Evolutionary conservation across 1,284 basidiomycete genomes (phyloP), one percentile per base, ranked within the genome.

Genomic region (Cutaneotrichosporon dermatis): DNA sequence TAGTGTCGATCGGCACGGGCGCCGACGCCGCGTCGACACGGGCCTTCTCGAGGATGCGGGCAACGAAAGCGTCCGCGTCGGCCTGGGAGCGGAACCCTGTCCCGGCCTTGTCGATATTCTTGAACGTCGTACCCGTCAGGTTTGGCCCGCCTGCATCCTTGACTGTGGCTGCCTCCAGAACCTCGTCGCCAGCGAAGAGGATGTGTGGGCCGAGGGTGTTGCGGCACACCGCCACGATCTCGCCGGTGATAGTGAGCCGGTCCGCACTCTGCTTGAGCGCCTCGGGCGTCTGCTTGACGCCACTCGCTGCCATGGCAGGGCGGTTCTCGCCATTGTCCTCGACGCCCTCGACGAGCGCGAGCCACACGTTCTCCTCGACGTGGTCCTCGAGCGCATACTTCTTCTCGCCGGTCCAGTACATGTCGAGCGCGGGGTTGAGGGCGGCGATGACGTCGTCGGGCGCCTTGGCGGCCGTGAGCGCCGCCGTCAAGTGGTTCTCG

Each of bases 281-380:
- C 36, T 58, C 40, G 43, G 54, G 11, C 16, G 53, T 34, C n/a
- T 54, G 39, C 45, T 56, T 52, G 53, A 50, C 50, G 9, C 51
- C 37, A 13, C 50, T 33, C 15, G 48, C 56, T 10, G 57, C 40
- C 39, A 46, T 55, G 12, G 56, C 59, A 15, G 53, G 46, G 6
- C 46, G 51, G 25, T 45, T 60, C 42, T 45, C 46, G 13, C 57
- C 57, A 25, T 44, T 49, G 43, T 61, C 52, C 52, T 64, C 63
- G 48, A 64, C 51, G 39, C 59, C 63, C 34, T 64, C 55, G 34
- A 64, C 63, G 36, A 64, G 48, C 6, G 59, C 63, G 41, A 59
- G 59, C 63, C 63, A 64, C 41, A 64, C 48, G 25, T 49, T 51
- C 51, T 54, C 55, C 57, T 64, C 63, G 51, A 61, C 63, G 9